phyloP scores from a whole-genome alignment of 345 rosid genomes.

The Eucalyptus brandiana region DNA sequence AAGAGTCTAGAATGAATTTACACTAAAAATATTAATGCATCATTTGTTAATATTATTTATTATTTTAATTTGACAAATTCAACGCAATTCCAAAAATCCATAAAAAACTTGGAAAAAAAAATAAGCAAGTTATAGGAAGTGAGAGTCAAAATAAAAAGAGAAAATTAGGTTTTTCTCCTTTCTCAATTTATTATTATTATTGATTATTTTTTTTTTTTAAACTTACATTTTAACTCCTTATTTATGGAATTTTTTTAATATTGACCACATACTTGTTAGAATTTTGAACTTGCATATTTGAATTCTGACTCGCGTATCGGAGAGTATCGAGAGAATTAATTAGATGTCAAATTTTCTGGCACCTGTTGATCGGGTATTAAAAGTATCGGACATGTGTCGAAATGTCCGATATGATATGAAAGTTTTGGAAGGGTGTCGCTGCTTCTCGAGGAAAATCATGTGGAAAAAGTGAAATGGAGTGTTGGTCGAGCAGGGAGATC shows the following conservation, averaged over 20 bases:
- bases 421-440: accelerated
- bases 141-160: too few species aligned
- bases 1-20: too few species aligned
- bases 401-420: accelerated
- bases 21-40: too few species aligned
- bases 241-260: too few species aligned
- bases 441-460: neutral
- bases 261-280: accelerated
- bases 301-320: accelerated
- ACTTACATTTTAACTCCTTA: too few species aligned
- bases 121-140: accelerated
- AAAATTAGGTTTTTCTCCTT: accelerated
- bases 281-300: accelerated
- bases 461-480: neutral
- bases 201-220: too few species aligned
- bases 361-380: accelerated
- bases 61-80: too few species aligned
- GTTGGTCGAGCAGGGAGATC: neutral
- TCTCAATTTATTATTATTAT: too few species aligned
- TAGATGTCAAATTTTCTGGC: accelerated
- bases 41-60: too few species aligned
- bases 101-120: too few species aligned
- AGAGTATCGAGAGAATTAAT: too few species aligned
- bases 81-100: too few species aligned
- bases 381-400: accelerated